These are phyloP conservation scores for Cytospora mali DNA, from an alignment of 2,329 filamentous ascomycete genomes.

Conservation along the genomic window DNA sequence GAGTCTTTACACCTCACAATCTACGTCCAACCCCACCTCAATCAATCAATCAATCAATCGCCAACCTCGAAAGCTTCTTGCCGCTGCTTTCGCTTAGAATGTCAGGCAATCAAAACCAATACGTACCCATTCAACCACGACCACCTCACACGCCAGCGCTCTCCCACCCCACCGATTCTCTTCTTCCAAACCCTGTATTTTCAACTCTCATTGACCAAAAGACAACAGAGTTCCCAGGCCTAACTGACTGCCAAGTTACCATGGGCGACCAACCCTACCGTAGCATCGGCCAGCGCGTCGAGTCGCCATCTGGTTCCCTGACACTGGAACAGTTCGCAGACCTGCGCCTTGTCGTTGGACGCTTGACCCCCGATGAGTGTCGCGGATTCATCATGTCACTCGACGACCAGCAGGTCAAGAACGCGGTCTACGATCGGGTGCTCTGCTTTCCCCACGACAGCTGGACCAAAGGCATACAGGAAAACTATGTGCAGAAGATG, in stretches of 20 bases:
- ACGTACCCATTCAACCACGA: no score
- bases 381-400: background rate
- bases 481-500: background rate
- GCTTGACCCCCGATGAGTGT: background rate
- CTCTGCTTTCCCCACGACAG: background rate
- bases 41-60: no score
- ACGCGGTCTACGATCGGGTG: slow-evolving; percentile 6
- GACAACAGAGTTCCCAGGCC: background rate
- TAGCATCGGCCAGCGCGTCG: background rate
- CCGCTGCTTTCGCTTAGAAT: no score
- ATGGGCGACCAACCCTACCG: slow-evolving; percentile 14
- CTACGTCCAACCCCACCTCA: no score
- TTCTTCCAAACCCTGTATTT: background rate
- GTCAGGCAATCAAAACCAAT: no score
- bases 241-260: background rate
- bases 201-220: background rate
- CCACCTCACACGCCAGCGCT: no score
- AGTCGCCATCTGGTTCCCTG: background rate
- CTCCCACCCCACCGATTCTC: no score
- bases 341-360: background rate
- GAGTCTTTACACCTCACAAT: no score
- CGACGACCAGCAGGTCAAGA: slow-evolving; percentile 3
- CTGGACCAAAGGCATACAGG: background rate
- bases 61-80: no score
- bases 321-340: slow-evolving; percentile 2